phyloP scores from a whole-genome alignment of 1,139 yeast genomes.

The Debaryomycetaceae sp. region DNA sequence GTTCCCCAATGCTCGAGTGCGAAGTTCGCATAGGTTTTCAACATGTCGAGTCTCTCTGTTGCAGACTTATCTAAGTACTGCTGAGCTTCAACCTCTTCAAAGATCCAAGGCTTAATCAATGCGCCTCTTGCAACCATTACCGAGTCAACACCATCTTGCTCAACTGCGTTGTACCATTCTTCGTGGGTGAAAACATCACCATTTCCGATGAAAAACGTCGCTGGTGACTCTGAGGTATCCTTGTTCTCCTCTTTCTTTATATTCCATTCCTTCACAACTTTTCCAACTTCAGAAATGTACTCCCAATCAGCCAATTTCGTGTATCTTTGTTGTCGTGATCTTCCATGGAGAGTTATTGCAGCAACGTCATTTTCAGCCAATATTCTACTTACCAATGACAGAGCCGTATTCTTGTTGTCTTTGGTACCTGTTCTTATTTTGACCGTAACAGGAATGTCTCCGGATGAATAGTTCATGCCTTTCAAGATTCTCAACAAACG shows the following conservation, averaged over 20 bases:
- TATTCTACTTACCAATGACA: constrained; percentile 63
- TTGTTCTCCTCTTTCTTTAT: constrained; percentile 50
- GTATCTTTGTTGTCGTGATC: constrained; percentile 94
- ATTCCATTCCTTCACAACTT: constrained; percentile 60
- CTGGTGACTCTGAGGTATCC: constrained; percentile 45
- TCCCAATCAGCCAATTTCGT: constrained; percentile 92
- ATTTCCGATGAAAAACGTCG: constrained; percentile 73
- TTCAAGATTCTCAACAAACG: constrained; percentile 72
- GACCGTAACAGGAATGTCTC: constrained; percentile 87
- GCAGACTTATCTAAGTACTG: constrained; percentile 90
- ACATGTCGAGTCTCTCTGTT: constrained; percentile 77
- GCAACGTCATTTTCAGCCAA: constrained; percentile 79
- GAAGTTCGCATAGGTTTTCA: constrained; percentile 64
- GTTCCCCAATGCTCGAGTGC: constrained; percentile 98
- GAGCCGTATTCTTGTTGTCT: constrained; percentile 86
- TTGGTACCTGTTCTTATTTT: constrained; percentile 89
- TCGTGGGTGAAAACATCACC: constrained; percentile 87
- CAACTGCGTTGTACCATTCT: constrained; percentile 83
- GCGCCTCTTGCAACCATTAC: constrained; percentile 99
- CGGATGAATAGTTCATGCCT: constrained; percentile 86
- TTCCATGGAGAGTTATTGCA: constrained; percentile 91
- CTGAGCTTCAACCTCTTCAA: constrained; percentile 87
- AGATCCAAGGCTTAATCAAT: constrained; percentile 96
- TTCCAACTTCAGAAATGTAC: constrained; percentile 74
- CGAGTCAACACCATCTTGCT: constrained; percentile 73